Percentiles rank a stretch among this genome's conserved stretches.
Evolutionary conservation across 2,329 filamentous ascomycete genomes (phyloP).

Genomic region (Paraconiothyrium sp.): DNA sequence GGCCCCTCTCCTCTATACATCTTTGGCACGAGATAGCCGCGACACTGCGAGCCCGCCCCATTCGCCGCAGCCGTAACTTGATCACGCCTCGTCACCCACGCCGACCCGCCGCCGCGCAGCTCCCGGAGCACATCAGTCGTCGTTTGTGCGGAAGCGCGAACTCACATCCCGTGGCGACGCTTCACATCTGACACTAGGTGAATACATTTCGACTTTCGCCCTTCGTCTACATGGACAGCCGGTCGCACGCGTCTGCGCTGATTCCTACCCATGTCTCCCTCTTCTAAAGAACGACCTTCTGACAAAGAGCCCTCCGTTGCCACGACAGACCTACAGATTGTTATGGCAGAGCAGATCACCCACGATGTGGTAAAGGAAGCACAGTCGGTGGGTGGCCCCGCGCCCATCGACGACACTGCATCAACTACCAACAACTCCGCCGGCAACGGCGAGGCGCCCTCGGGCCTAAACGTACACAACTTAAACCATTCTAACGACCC

Average conservation of each 20-base stretch:
- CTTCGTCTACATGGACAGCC: conserved; percentile 34
- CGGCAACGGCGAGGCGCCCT: conserved; percentile 57
- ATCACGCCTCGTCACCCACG: conserved; percentile 26
- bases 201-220: conserved; percentile 40
- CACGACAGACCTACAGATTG: conserved; percentile 63
- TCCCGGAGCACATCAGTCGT: conserved; percentile 40
- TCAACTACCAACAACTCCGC: conserved; percentile 65
- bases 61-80: conserved; percentile 17
- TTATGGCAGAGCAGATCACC: conserved; percentile 77
- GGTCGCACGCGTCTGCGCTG: conserved; percentile 22
- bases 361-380: conserved; percentile 77
- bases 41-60: conserved; percentile 35
- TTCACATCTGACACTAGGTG: conserved; percentile 53
- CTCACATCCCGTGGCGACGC: conserved; percentile 50
- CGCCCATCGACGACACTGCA: conserved; percentile 73
- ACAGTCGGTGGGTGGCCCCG: conserved; percentile 71
- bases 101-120: conserved; percentile 43
- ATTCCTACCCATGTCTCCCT: conserved; percentile 20
- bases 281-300: conserved; percentile 43
- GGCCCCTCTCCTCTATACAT: conserved; percentile 34
- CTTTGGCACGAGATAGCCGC: conserved; percentile 34
- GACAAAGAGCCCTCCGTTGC: conserved; percentile 41
- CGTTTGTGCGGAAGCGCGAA: conserved; percentile 54
- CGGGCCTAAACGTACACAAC: conserved; percentile 46
- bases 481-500: conserved; percentile 38